A percentile compares a stretch with the other conserved stretches of the same genome.
Conservation (phyloP, 1,284 basidiomycete species). For the Cryptococcus sp. region DNA sequence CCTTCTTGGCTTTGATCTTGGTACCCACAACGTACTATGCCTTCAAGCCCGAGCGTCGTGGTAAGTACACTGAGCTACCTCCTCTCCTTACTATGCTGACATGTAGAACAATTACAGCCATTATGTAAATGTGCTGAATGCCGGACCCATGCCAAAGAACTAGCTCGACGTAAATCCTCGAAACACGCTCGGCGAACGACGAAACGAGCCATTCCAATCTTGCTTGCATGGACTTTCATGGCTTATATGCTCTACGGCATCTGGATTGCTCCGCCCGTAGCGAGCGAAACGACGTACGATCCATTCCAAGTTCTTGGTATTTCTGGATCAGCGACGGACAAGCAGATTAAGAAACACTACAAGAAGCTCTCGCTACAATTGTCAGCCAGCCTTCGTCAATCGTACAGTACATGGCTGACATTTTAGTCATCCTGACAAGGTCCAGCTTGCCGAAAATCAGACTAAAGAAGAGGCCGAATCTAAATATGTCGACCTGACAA, state of each 20-base stretch:
- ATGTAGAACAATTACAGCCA: conserved; percentile 26
- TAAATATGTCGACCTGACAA: conserved; percentile 89
- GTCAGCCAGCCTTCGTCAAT: conserved; percentile 52
- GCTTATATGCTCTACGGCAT: conserved; percentile 66
- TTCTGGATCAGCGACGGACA: conserved; percentile 64
- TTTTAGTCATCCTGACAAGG: conserved; percentile 91
- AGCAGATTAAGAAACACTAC: conserved; percentile 94
- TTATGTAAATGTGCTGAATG: conserved; percentile 35
- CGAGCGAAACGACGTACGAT: conserved; percentile 74
- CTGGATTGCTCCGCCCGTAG: conserved; percentile 53
- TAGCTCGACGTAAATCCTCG: conserved; percentile 10
- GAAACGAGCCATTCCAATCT: conserved; percentile 56
- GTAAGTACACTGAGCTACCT: conserved; percentile 12
- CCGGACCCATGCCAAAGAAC: conserved; percentile 5
- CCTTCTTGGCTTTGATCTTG: conserved; percentile 74
- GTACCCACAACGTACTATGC: conserved; percentile 66
- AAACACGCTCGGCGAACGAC: conserved; percentile 4
- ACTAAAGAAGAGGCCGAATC: conserved; percentile 85
- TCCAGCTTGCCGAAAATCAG: conserved; percentile 73
- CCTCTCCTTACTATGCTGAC: too few species aligned
- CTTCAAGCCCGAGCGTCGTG: conserved; percentile 32
- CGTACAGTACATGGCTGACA: not conserved
- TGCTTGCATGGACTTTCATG: conserved; percentile 71
- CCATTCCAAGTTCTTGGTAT: conserved; percentile 94
- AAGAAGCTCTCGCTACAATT: conserved; percentile 87